Conservation (phyloP, 441 rosid genomes). For the Eutrema salsugineum region DNA sequence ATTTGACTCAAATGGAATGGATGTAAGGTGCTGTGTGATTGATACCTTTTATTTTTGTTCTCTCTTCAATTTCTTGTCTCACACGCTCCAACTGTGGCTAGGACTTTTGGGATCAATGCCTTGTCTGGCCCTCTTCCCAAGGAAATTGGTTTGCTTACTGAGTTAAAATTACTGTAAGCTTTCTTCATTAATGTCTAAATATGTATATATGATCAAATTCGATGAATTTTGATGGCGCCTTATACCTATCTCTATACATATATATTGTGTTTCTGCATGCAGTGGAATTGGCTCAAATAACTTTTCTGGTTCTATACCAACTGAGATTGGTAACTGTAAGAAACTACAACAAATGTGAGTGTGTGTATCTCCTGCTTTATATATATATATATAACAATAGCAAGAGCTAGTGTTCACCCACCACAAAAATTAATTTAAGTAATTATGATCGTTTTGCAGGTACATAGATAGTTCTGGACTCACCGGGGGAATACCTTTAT, state of each 20-base stretch:
- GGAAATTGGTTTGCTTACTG: slow-evolving; percentile 49
- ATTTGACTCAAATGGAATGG: slow-evolving; percentile 17
- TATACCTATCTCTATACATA: not conserved
- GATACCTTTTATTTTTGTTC: slow-evolving; percentile 10
- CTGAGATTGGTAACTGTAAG: slow-evolving; percentile 49
- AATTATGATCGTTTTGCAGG: too few relatives aligned
- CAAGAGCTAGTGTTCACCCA: not conserved
- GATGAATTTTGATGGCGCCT: not conserved
- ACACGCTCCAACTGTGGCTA: not conserved
- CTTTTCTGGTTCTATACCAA: slow-evolving; percentile 60
- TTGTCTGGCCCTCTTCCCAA: slow-evolving; percentile 48
- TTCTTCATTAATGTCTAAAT: not conserved
- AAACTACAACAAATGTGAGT: slow-evolving; percentile 50
- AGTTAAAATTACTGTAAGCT: slow-evolving; percentile 48
- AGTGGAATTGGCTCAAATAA: slow-evolving; percentile 51
- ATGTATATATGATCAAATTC: not conserved
- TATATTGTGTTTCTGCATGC: slow-evolving; percentile 29
- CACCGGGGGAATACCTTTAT: slow-evolving; percentile 43
- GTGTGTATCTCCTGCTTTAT: too few relatives aligned
- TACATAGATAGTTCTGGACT: slow-evolving; percentile 40
- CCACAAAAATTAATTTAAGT: too few relatives aligned
- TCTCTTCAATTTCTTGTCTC: not conserved
- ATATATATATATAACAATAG: too few relatives aligned
- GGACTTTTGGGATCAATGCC: slow-evolving; percentile 20
- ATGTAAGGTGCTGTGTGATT: slow-evolving; percentile 27